Base-by-base conservation (phyloP, 805 yeast species). In the Suhomyces sp. region DNA sequence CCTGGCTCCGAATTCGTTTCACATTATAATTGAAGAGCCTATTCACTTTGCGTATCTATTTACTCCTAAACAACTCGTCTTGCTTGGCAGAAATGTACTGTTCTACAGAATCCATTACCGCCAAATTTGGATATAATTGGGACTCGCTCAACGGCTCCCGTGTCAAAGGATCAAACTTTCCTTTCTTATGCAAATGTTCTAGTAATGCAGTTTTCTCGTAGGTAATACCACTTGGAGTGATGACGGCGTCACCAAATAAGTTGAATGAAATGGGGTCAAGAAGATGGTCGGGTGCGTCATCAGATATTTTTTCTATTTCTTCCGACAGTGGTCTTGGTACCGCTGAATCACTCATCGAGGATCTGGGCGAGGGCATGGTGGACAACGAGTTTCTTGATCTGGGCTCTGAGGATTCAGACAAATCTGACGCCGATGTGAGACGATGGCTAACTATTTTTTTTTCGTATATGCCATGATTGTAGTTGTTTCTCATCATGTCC, bases 91-190 rank as follows among this genome's bases (percentile, higher is more conserved):
- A 20, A 21, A 48, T 43, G 31, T 57, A 68, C 3, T 56, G 64
- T 48, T 64, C 68, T 3, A 73, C 75, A 2, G 79, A 72, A 29
- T 71, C 68, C 49, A 68, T 71, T 6, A 77, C 50, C 6, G 69
- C 74, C 48, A 75, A 54, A 50, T 77, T 77, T 1, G 80, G 78
- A 33, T 71, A 63, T 29, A 77, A 54, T 40, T 77, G 75, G 27
- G 53, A 52, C 21, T 65, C 67, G 12, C 54, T 58, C 33, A 77
- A 57, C 2, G 68, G 65, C 50, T 63, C 60, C 51, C 78, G 61
- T 1, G 79, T 70, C 37, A 77, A 58, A 4, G 81, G 81, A 56
- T 77, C 81, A 31, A 61, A 67, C 15, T 63, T 44, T 10, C 59
- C 60, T 25, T 53, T 51, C 10, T 46, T 52, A 10, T 46, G 47